These are phyloP conservation scores for Xylariaceae sp. DNA, from an alignment of 2,329 filamentous ascomycete species.

Conservation along the genomic window DNA sequence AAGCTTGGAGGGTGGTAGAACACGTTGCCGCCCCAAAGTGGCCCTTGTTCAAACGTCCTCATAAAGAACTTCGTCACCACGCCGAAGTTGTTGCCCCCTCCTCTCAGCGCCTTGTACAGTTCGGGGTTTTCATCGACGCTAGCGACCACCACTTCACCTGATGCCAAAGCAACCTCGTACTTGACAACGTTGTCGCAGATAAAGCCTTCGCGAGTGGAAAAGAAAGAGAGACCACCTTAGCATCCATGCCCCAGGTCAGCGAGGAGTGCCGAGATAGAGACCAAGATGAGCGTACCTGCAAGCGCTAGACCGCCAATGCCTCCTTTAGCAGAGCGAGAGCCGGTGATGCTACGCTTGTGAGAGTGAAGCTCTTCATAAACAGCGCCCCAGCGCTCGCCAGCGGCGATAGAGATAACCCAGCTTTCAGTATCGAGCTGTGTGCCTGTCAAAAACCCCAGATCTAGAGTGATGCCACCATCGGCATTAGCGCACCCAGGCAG, in stretches of 20 bases:
- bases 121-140: slow-evolving; percentile 33
- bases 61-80: neutral
- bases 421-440: slow-evolving; percentile 10
- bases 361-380: neutral
- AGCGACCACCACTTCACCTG: slow-evolving; percentile 36
- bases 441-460: slow-evolving; percentile 1
- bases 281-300: too few species aligned
- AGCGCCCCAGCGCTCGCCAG: slow-evolving; percentile 1
- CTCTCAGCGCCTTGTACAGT: slow-evolving; percentile 40
- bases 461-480: slow-evolving; percentile 1
- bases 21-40: too few species aligned
- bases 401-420: slow-evolving; percentile 4
- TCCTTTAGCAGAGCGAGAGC: neutral
- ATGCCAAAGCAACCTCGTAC: slow-evolving; percentile 39
- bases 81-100: slow-evolving; percentile 32
- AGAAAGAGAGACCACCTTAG: slow-evolving; percentile 36
- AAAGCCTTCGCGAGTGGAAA: slow-evolving; percentile 36
- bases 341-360: neutral
- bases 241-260: too few species aligned
- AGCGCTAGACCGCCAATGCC: neutral
- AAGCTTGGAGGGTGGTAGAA: too few species aligned
- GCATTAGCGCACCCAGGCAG: slow-evolving; percentile 2
- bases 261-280: too few species aligned
- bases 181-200: slow-evolving; percentile 35
- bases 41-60: too few species aligned